Evolutionary conservation across 2,329 filamentous ascomycete genomes (phyloP).

Genomic region (Trichoderma gracile): DNA sequence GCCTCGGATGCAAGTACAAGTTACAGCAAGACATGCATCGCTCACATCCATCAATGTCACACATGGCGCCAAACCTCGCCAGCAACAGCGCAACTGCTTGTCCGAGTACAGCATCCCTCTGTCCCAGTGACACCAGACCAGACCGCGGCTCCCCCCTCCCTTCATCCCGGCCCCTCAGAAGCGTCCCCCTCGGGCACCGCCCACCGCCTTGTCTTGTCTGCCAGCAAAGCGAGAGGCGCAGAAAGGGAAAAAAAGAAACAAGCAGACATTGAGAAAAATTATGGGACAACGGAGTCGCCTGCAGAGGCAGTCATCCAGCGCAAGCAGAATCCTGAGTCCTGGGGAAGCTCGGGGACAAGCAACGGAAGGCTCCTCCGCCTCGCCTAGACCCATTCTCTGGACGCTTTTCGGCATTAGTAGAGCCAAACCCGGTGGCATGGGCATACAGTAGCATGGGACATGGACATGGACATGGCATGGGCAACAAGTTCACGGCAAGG

Average conservation of each 20-base stretch:
- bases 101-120: too few relatives aligned
- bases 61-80: constrained; percentile 8
- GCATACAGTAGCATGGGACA: background rate
- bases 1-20: background rate
- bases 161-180: too few relatives aligned
- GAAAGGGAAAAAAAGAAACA: too few relatives aligned
- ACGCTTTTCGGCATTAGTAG: background rate
- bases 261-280: background rate
- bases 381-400: background rate
- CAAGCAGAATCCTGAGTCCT: constrained; percentile 22
- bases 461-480: background rate
- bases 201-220: constrained; percentile 17
- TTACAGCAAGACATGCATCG: constrained; percentile 1
- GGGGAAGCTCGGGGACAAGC: constrained; percentile 15
- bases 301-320: constrained; percentile 16
- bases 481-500: background rate
- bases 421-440: background rate
- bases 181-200: background rate
- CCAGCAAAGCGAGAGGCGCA: too few relatives aligned
- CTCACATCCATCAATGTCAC: constrained; percentile 4
- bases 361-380: background rate
- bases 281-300: constrained; percentile 11
- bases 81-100: background rate
- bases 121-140: too few relatives aligned
- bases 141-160: too few relatives aligned